phyloP scores from a whole-genome alignment of 169 alveolate genomes.

The Cyclospora cayetanensis region DNA sequence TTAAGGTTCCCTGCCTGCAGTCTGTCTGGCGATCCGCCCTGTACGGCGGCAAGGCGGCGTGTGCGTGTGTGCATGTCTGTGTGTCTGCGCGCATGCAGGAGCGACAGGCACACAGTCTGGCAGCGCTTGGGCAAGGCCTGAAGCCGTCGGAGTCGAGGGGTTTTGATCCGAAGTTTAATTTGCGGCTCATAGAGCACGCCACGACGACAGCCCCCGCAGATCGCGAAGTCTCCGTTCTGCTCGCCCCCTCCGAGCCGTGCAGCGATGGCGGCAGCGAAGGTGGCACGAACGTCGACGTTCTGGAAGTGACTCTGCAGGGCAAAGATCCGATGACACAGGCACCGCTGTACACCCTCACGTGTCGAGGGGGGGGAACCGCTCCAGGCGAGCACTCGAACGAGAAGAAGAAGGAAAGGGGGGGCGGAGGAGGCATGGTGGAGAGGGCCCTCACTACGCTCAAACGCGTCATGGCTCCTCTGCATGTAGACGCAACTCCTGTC shows the following conservation, averaged over 20 bases:
- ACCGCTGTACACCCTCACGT: conserved; percentile 6
- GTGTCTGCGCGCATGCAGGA: not conserved
- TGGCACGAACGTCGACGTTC: not conserved
- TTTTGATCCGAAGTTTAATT: conserved; percentile 56
- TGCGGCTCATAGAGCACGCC: conserved; percentile 55
- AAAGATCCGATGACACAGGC: not conserved
- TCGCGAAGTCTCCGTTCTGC: not conserved
- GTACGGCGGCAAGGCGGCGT: too few species aligned
- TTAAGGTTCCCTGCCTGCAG: too few species aligned
- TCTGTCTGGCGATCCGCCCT: too few species aligned
- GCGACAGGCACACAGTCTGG: conserved; percentile 51
- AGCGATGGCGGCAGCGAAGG: conserved; percentile 20
- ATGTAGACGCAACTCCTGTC: not conserved
- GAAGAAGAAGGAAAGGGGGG: not conserved
- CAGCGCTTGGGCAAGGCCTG: conserved; percentile 50
- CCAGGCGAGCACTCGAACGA: conserved; percentile 11
- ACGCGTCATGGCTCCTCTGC: not conserved
- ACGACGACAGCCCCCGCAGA: not conserved
- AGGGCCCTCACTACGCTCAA: not conserved
- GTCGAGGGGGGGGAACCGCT: not conserved
- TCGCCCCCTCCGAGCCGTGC: not conserved
- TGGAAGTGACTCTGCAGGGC: conserved; percentile 35
- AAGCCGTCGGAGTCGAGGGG: conserved; percentile 16
- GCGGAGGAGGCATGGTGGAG: not conserved
- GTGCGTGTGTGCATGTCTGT: not conserved